These are phyloP conservation scores for Gastrolobium villosum DNA, from an alignment of 306 rosid species.

Conservation along the genomic window DNA sequence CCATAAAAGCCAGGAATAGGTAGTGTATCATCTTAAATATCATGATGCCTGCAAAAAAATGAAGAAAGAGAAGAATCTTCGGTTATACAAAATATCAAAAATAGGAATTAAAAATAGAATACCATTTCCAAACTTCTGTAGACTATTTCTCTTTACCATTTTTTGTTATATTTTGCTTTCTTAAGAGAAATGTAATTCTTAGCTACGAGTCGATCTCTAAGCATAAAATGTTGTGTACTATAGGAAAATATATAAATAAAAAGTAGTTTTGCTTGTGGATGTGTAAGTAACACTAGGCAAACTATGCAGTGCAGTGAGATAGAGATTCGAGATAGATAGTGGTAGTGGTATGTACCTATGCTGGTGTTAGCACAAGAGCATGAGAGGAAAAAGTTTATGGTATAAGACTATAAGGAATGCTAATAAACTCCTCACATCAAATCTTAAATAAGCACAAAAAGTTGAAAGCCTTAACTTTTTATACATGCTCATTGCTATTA, in stretches of 20 bases:
- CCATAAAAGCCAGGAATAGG: conserved; percentile 55
- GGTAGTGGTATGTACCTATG: conserved; percentile 28
- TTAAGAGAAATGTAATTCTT: neutral
- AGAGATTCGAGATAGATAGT: conserved; percentile 14
- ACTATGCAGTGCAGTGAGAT: conserved; percentile 32
- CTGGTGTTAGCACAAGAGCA: conserved; percentile 35
- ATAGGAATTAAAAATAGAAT: neutral
- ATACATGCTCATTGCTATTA: conserved; percentile 31
- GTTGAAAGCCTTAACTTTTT: conserved; percentile 16
- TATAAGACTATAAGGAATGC: conserved; percentile 16
- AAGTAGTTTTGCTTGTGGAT: conserved; percentile 13
- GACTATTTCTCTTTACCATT: neutral
- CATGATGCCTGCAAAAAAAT: conserved; percentile 58
- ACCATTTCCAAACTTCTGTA: conserved; percentile 18
- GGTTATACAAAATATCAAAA: conserved; percentile 3
- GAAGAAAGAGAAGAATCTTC: conserved; percentile 9
- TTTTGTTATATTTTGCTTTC: conserved; percentile 7
- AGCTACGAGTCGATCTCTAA: neutral
- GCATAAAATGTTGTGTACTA: neutral
- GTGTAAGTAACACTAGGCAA: neutral
- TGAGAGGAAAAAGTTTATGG: conserved; percentile 9
- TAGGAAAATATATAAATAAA: conserved; percentile 4
- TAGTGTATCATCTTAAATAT: conserved; percentile 43
- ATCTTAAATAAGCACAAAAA: conserved; percentile 44
- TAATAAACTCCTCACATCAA: conserved; percentile 29